phyloP scores from a whole-genome alignment of 2,329 filamentous ascomycete species.

The Karstenula rhodostoma region DNA sequence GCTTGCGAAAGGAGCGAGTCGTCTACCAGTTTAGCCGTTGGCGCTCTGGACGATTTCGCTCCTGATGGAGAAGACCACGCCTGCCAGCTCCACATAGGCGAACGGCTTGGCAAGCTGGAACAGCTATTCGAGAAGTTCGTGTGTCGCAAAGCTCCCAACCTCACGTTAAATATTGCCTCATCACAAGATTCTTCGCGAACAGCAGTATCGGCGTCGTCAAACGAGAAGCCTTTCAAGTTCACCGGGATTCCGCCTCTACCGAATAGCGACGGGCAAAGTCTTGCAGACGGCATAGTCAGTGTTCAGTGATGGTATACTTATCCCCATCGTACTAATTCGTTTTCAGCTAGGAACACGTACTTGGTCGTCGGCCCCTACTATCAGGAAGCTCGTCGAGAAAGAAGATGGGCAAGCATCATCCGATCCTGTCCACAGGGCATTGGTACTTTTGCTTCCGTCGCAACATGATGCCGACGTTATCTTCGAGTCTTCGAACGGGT shows the following conservation, averaged over 20 bases:
- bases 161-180: conserved; percentile 2
- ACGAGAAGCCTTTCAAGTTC: conserved; percentile 31
- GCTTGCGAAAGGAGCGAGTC: conserved; percentile 21
- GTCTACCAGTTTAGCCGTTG: conserved; percentile 20
- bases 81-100: conserved; percentile 42
- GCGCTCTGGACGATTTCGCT: conserved; percentile 20
- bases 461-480: conserved; percentile 48
- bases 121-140: conserved; percentile 48
- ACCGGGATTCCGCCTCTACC: conserved; percentile 29
- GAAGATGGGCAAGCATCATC: conserved; percentile 17
- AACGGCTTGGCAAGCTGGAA: conserved; percentile 45
- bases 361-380: conserved; percentile 43
- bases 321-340: conserved; percentile 1
- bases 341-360: conserved; percentile 35
- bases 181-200: conserved; percentile 26
- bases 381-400: conserved; percentile 34
- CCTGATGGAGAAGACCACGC: conserved; percentile 30
- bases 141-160: conserved; percentile 37
- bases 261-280: conserved; percentile 33
- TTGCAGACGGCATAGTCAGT: conserved; percentile 43
- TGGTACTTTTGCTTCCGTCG: conserved; percentile 42
- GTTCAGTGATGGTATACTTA: not conserved
- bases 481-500: conserved; percentile 47
- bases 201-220: conserved; percentile 26
- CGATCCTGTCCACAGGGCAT: conserved; percentile 32